Conservation (phyloP, 768 basidiomycete genomes). For the Podaxis sp. region DNA sequence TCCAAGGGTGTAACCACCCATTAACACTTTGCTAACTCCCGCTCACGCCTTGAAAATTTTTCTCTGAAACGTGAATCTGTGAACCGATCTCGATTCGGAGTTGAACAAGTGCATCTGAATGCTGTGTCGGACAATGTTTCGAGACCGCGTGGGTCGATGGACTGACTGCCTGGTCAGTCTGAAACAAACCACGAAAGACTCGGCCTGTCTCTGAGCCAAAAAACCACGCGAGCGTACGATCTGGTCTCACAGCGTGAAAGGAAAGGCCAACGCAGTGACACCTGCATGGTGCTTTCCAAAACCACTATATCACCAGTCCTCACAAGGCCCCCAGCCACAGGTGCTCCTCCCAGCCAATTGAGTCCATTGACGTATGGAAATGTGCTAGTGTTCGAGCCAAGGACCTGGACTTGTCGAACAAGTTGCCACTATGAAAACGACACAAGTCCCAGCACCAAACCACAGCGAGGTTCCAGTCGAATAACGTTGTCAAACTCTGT, state of each 20-base stretch:
- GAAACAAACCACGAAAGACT: not conserved
- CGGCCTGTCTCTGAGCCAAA: not conserved
- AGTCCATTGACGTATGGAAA: not conserved
- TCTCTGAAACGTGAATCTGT: not conserved
- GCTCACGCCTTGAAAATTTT: not conserved
- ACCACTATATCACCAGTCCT: not conserved
- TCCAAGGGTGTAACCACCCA: not conserved
- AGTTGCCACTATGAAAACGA: not conserved
- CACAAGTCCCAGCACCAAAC: not conserved
- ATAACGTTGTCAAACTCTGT: not conserved
- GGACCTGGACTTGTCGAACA: not conserved
- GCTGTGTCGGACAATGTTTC: conserved; percentile 2
- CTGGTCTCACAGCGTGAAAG: not conserved
- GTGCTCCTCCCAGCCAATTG: not conserved
- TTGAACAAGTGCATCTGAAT: not conserved
- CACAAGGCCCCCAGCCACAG: not conserved
- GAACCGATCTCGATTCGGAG: not conserved
- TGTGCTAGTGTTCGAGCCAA: not conserved
- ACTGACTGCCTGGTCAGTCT: not conserved
- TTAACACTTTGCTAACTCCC: not conserved
- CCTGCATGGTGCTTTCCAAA: not conserved
- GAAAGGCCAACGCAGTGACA: not conserved
- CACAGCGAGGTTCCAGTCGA: not conserved
- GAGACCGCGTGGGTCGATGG: not conserved
- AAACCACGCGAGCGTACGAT: not conserved